Conservation (phyloP, 371 early-diverging fungal genomes). For the Homolaphlyctis polyrhiza region DNA sequence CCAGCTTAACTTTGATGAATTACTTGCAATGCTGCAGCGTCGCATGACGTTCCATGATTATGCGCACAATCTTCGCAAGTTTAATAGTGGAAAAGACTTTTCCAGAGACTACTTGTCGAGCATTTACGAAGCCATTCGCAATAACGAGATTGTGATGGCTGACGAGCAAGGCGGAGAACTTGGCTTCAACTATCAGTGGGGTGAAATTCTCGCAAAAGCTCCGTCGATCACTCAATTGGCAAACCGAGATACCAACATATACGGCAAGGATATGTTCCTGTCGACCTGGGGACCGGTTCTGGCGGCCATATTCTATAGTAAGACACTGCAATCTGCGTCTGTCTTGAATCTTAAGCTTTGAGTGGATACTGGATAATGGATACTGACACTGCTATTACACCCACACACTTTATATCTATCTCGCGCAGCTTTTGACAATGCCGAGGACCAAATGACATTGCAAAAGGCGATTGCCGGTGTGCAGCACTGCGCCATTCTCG, state of each 20-base stretch:
- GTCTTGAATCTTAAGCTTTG: no score
- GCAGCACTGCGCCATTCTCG: conserved; percentile 71
- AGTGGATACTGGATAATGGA: no score
- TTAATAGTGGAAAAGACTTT: conserved; percentile 43
- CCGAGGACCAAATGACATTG: conserved; percentile 70
- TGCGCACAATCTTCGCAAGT: conserved; percentile 41
- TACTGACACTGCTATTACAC: no score
- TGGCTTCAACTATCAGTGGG: conserved; percentile 95
- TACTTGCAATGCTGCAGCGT: no score
- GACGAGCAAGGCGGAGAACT: conserved; percentile 72
- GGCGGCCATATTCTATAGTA: conserved; percentile 66
- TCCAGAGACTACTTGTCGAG: conserved; percentile 35
- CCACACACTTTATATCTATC: no score
- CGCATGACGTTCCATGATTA: conserved; percentile 58
- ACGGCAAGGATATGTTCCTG: conserved; percentile 63
- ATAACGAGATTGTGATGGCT: conserved; percentile 51
- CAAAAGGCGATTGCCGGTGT: conserved; percentile 78
- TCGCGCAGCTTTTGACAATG: conserved; percentile 74
- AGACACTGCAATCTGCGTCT: no score
- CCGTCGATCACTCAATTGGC: conserved; percentile 44
- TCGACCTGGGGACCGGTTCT: conserved; percentile 56
- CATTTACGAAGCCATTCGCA: conserved; percentile 47
- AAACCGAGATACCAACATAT: conserved; percentile 26
- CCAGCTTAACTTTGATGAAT: no score
- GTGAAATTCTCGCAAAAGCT: conserved; percentile 63